Evolutionary conservation across 805 yeast genomes (phyloP).

Genomic region (Sungouiella thailandica): DNA sequence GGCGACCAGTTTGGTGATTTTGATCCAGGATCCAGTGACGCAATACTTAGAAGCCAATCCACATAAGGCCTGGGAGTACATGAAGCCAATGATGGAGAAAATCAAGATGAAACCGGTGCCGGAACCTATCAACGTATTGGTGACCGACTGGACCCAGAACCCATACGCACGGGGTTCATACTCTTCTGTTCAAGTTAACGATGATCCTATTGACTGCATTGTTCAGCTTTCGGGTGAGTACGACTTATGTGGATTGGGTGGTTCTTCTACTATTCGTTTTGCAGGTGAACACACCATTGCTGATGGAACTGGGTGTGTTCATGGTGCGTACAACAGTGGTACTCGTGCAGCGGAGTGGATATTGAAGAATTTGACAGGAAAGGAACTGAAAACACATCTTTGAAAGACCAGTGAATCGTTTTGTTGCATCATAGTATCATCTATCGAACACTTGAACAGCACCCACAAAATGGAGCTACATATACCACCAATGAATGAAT

Average conservation of each 20-base stretch:
- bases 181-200: conserved; percentile 62
- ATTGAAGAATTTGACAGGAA: not conserved
- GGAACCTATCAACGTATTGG: conserved; percentile 33
- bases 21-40: conserved; percentile 73
- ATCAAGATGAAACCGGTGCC: conserved; percentile 10
- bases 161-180: conserved; percentile 81
- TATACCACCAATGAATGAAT: too few relatives aligned
- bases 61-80: conserved; percentile 48
- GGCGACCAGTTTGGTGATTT: conserved; percentile 45
- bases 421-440: too few relatives aligned
- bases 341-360: conserved; percentile 47
- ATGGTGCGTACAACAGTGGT: conserved; percentile 86
- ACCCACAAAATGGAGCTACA: too few relatives aligned
- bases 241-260: conserved; percentile 36
- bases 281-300: conserved; percentile 88
- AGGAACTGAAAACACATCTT: too few relatives aligned
- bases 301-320: conserved; percentile 90
- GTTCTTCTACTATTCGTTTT: conserved; percentile 56
- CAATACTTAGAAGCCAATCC: conserved; percentile 51
- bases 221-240: conserved; percentile 50
- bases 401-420: too few relatives aligned
- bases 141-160: conserved; percentile 74
- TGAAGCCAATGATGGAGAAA: conserved; percentile 47
- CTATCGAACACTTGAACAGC: too few relatives aligned
- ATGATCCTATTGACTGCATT: conserved; percentile 62